phyloP scores from a whole-genome alignment of 495 filamentous ascomycete species.

The Apiosordaria backusii region DNA sequence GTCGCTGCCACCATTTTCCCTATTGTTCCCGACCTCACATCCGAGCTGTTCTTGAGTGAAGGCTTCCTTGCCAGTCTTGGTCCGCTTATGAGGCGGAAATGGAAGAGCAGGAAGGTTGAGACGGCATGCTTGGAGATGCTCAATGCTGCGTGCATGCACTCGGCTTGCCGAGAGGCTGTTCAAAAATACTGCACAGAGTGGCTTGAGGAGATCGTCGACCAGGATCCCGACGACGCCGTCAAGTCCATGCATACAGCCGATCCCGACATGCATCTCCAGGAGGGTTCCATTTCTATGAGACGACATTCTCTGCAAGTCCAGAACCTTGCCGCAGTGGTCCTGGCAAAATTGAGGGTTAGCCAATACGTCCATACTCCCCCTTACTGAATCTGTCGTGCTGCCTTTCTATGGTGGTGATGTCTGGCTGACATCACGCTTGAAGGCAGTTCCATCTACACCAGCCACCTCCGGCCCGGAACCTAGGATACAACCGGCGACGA shows the following conservation, averaged over 20 bases:
- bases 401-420: slow-evolving; percentile 26
- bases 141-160: slow-evolving; percentile 82
- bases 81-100: slow-evolving; percentile 66
- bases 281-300: slow-evolving; percentile 46
- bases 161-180: slow-evolving; percentile 72
- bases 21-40: slow-evolving; percentile 64
- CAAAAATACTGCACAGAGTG: slow-evolving; percentile 75
- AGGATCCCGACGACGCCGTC: slow-evolving; percentile 58
- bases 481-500: slow-evolving; percentile 46
- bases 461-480: slow-evolving; percentile 36
- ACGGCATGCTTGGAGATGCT: slow-evolving; percentile 79
- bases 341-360: slow-evolving; percentile 69
- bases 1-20: slow-evolving; percentile 85
- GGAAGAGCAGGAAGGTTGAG: slow-evolving; percentile 75
- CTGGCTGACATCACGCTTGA: slow-evolving; percentile 49
- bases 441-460: slow-evolving; percentile 44
- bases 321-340: slow-evolving; percentile 74
- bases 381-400: slow-evolving; percentile 13
- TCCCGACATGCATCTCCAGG: slow-evolving; percentile 34
- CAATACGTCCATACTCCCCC: slow-evolving; percentile 14
- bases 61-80: slow-evolving; percentile 70
- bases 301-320: slow-evolving; percentile 50
- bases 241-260: slow-evolving; percentile 43
- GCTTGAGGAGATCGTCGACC: slow-evolving; percentile 73
- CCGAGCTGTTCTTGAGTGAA: slow-evolving; percentile 76